phyloP scores from a whole-genome alignment of 257 asterid species.

The Lavandula angustifolia region DNA sequence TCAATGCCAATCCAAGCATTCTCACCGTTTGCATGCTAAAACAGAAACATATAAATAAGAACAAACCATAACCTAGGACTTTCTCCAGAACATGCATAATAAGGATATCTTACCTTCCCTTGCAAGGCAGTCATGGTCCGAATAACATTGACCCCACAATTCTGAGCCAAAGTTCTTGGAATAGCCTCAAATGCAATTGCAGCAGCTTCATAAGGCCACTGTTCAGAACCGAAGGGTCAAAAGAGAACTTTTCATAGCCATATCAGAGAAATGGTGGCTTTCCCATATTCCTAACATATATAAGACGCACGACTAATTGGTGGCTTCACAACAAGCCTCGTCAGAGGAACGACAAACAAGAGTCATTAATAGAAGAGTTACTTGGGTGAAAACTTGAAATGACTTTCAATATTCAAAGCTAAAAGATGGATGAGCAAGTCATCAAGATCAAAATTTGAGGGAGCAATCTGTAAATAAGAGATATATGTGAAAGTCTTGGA shows the following conservation, averaged over 20 bases:
- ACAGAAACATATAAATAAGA: conserved; percentile 4
- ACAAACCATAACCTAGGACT: not conserved
- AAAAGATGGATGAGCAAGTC: conserved; percentile 6
- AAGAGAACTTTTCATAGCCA: not conserved
- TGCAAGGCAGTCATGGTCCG: conserved; percentile 93
- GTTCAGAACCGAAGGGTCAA: conserved; percentile 25
- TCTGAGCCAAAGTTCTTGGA: conserved; percentile 96
- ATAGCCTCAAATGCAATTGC: conserved; percentile 97
- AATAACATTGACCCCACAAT: conserved; percentile 95
- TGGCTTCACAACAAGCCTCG: not conserved
- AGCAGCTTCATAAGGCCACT: conserved; percentile 99
- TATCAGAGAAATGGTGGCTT: not conserved
- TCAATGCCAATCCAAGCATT: conserved; percentile 96
- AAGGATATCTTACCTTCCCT: conserved; percentile 67
- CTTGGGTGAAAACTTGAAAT: not conserved
- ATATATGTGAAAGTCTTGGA: not conserved
- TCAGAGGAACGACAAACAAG: not conserved
- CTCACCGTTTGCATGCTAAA: conserved; percentile 93
- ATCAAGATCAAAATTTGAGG: not conserved
- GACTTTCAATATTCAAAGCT: not conserved
- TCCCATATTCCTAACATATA: not conserved
- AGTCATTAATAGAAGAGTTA: not conserved
- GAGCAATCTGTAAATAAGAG: not conserved
- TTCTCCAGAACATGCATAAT: conserved; percentile 13
- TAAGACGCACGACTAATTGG: not conserved